A percentile compares a stretch with the other conserved stretches of the same genome.
Evolutionary conservation across 2,329 filamentous ascomycete species (phyloP).

Genomic region (Trichoderma hamatum): DNA sequence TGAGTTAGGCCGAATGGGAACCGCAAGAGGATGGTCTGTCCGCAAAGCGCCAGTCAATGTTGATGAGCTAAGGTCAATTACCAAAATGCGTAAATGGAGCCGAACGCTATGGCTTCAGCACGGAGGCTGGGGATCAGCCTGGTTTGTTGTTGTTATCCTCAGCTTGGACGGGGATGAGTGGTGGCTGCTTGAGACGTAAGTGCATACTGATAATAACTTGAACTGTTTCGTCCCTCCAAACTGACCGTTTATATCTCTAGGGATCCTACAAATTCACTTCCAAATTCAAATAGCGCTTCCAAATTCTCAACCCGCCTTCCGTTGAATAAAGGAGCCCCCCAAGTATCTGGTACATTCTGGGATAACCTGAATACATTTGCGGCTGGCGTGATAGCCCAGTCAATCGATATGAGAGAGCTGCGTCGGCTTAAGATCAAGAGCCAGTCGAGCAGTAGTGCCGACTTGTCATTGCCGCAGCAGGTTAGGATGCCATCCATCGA

Average conservation of each 20-base stretch:
- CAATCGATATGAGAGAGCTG: constrained; percentile 53
- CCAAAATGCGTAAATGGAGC: constrained; percentile 66
- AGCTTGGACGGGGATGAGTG: constrained; percentile 75
- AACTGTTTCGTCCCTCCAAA: background rate
- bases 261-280: constrained; percentile 35
- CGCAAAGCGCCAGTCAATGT: constrained; percentile 52
- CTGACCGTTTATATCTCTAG: constrained; percentile 32
- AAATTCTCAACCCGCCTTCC: constrained; percentile 47
- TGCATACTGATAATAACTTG: background rate
- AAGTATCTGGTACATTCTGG: constrained; percentile 56
- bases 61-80: constrained; percentile 61
- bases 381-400: constrained; percentile 55
- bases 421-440: constrained; percentile 50
- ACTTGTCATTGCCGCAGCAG: constrained; percentile 46
- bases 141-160: constrained; percentile 72
- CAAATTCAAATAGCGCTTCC: constrained; percentile 33
- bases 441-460: constrained; percentile 39
- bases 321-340: constrained; percentile 48
- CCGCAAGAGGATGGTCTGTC: constrained; percentile 66
- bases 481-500: constrained; percentile 53
- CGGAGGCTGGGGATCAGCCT: constrained; percentile 70
- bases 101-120: constrained; percentile 71
- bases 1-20: constrained; percentile 62
- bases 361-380: constrained; percentile 54
- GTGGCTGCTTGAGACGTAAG: constrained; percentile 72